These are phyloP conservation scores for Castanopsis chinensis DNA, from an alignment of 306 rosid species.

Conservation along the genomic window DNA sequence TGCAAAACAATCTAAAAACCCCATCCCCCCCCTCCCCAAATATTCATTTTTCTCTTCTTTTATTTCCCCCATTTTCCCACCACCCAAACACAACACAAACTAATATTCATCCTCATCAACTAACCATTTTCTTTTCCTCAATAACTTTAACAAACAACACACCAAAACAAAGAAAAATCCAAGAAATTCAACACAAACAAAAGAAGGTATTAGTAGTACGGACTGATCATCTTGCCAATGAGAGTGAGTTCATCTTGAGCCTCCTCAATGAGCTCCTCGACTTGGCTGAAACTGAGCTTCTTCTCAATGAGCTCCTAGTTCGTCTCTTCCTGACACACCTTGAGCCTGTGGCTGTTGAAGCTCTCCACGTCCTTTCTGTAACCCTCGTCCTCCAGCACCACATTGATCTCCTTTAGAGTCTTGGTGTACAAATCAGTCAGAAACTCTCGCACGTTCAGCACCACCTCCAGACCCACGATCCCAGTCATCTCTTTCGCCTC, in stretches of 20 bases:
- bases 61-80: background rate
- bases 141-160: too few relatives aligned
- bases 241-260: conserved; percentile 86
- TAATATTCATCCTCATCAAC: too few relatives aligned
- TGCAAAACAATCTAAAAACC: too few relatives aligned
- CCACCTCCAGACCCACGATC: conserved; percentile 80
- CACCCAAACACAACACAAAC: background rate
- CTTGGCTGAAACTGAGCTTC: conserved; percentile 77
- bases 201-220: background rate
- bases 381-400: conserved; percentile 80
- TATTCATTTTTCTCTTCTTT: background rate
- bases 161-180: too few relatives aligned
- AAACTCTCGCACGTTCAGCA: conserved; percentile 86
- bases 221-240: conserved; percentile 71
- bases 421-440: conserved; percentile 64
- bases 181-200: background rate
- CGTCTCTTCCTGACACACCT: conserved; percentile 68
- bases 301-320: conserved; percentile 81
- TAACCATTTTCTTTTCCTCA: too few relatives aligned
- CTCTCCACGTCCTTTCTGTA: conserved; percentile 90
- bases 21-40: background rate
- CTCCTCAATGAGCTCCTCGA: conserved; percentile 94
- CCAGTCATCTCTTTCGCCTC: conserved; percentile 84
- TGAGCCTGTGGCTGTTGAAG: conserved; percentile 68
- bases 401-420: conserved; percentile 81